A percentile compares a stretch with the other conserved stretches of the same genome.
Evolutionary conservation across 2,329 filamentous ascomycete species (phyloP).

Genomic region (Verticillium longisporum): DNA sequence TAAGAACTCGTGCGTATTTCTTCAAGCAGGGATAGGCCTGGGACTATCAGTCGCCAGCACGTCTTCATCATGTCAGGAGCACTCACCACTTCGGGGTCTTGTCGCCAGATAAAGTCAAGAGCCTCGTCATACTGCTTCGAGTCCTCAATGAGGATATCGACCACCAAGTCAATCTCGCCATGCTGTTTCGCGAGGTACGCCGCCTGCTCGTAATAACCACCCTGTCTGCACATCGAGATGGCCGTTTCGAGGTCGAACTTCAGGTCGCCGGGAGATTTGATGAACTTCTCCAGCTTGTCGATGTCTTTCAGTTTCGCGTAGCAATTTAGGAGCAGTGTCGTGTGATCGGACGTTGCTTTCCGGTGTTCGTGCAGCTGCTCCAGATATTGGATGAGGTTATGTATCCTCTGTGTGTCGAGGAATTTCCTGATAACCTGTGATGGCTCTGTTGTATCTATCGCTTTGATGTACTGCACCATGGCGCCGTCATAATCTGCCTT

Average conservation of each 20-base stretch:
- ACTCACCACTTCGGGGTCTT: slow-evolving; percentile 70
- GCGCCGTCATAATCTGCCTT: slow-evolving; percentile 94
- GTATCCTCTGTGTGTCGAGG: slow-evolving; percentile 92
- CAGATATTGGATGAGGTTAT: slow-evolving; percentile 93
- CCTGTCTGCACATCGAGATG: slow-evolving; percentile 95
- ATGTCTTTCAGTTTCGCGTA: slow-evolving; percentile 98
- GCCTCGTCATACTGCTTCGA: slow-evolving; percentile 86
- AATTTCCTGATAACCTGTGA: slow-evolving; percentile 97
- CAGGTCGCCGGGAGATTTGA: slow-evolving; percentile 87
- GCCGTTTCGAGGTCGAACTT: slow-evolving; percentile 97
- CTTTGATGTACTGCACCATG: slow-evolving; percentile 97
- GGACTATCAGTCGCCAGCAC: slow-evolving; percentile 20
- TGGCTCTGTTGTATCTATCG: slow-evolving; percentile 92
- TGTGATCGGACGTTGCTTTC: slow-evolving; percentile 90
- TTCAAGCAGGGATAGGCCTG: slow-evolving; percentile 83
- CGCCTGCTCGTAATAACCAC: slow-evolving; percentile 93
- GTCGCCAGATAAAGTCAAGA: slow-evolving; percentile 81
- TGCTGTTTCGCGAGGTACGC: slow-evolving; percentile 93
- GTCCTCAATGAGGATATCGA: slow-evolving; percentile 94
- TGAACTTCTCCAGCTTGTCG: slow-evolving; percentile 91
- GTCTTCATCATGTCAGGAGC: not conserved
- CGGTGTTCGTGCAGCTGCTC: slow-evolving; percentile 94
- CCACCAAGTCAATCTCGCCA: slow-evolving; percentile 85
- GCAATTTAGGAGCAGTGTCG: slow-evolving; percentile 88
- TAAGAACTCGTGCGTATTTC: slow-evolving; percentile 88